phyloP scores from a whole-genome alignment of 2,329 filamentous ascomycete genomes.

The Exophiala sp. region DNA sequence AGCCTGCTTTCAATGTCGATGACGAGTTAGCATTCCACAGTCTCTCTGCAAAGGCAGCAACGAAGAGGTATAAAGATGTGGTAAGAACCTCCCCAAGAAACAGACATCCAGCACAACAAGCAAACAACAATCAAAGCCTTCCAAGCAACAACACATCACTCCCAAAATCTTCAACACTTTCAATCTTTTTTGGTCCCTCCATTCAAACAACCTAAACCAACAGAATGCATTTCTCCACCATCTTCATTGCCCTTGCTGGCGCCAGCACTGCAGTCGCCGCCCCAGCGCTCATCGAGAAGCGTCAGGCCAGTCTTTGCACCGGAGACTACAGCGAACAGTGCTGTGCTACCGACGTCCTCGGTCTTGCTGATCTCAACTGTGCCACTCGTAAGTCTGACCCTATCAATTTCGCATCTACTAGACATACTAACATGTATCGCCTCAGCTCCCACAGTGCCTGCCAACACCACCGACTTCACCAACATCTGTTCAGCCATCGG shows the following conservation, averaged over 20 bases:
- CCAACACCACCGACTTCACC: conserved; percentile 39
- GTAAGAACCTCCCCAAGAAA: no score
- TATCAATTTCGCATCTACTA: background rate
- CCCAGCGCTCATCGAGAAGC: conserved; percentile 21
- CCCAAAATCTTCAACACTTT: background rate
- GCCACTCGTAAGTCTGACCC: conserved; percentile 44
- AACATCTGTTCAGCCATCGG: conserved; percentile 48
- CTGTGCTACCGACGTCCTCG: conserved; percentile 61
- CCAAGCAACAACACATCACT: background rate
- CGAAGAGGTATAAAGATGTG: background rate
- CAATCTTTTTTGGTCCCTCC: background rate
- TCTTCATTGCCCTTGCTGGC: conserved; percentile 21
- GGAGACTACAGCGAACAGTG: conserved; percentile 46
- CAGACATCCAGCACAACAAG: no score
- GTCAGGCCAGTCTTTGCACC: conserved; percentile 19
- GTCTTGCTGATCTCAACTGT: conserved; percentile 58
- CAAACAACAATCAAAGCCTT: background rate
- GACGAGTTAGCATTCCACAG: no score
- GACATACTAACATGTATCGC: background rate
- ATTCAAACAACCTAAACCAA: conserved; percentile 3
- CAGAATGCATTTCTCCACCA: conserved; percentile 26
- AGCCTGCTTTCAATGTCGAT: conserved; percentile 2
- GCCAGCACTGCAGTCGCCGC: conserved; percentile 19
- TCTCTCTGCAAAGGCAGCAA: background rate
- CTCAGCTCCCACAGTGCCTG: background rate